Evolutionary conservation across 176 grass and related monocot genomes (phyloP), one percentile per base, ranked within the genome.

Genomic region (Musa troglodytarum): DNA sequence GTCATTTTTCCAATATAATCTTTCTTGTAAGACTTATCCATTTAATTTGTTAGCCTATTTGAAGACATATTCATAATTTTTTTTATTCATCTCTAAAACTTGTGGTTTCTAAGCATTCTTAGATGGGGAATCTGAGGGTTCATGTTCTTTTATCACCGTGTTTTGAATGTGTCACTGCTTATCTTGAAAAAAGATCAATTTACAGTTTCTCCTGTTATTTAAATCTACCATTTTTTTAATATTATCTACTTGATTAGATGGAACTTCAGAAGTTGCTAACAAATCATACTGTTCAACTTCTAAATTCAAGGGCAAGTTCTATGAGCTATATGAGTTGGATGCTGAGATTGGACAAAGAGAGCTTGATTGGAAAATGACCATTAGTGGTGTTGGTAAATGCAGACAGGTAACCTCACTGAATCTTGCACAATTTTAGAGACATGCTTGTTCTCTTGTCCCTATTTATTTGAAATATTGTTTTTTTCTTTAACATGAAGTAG

Each of bases 351-450:
- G 94, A 68, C 86, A 89, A 7, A 93, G 81, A 64, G 94, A 98
- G 80, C 82, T 97, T 82, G 94, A 91, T 76, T 98, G 94, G 94
- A 98, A 93, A 98, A 98, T 98, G 86, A 98, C 94, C 66, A 24
- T 84, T 69, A 93, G 74, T 80, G 94, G 94, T 49, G 94, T 98
- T 54, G 94, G 94, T 76, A 98, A 93, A 79, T 97, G 94, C 78
- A 81, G 94, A 69, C 94, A 98, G 94, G 94, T 98, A 75, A 65
- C 1, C 2, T 52, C 43, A 25, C 21, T 21, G 3, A 13, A 74
- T 56, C 14, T 72, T 34, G n/a, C 16, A 8, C 17, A 16, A 56
- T 16, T 14, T 17, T 22, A 55, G 4, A 65, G 72, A 77, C 57
- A 68, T 74, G 22, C 2, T 77, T 65, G 14, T 52, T 8, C 9